Percentiles rank a stretch among this genome's conserved stretches.
phyloP scores from a whole-genome alignment of 2,329 filamentous ascomycete species.

The Claviceps sp. region DNA sequence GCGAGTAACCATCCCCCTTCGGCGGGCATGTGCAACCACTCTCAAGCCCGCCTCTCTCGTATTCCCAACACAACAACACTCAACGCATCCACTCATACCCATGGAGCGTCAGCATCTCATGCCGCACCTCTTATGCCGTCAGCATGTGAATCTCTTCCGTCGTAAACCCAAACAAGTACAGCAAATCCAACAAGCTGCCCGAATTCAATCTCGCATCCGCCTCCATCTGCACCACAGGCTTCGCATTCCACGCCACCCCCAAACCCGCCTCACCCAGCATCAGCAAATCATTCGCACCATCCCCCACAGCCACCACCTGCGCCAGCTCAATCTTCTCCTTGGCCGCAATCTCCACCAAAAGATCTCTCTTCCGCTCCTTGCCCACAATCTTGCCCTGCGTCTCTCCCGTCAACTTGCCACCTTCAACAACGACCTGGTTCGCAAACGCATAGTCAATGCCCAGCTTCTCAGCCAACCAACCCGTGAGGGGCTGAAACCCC shows the following conservation, averaged over 20 bases:
- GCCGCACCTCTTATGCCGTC: conserved; percentile 1
- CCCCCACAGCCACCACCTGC: conserved; percentile 62
- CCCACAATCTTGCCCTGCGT: conserved; percentile 61
- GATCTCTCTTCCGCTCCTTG: conserved; percentile 58
- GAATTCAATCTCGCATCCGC: conserved; percentile 61
- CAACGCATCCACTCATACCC: no score
- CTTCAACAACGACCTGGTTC: conserved; percentile 63
- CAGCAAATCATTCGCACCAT: conserved; percentile 69
- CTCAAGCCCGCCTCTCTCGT: no score
- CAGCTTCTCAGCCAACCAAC: conserved; percentile 69
- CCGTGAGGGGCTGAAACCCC: conserved; percentile 78
- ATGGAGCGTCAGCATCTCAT: no score
- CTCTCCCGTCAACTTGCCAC: conserved; percentile 54
- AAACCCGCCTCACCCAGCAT: conserved; percentile 68
- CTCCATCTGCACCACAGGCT: conserved; percentile 67
- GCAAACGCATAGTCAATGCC: conserved; percentile 81
- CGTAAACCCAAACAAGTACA: conserved; percentile 62
- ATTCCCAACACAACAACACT: no score
- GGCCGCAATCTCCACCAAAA: conserved; percentile 56
- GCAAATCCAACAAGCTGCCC: conserved; percentile 54
- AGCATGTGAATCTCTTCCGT: conserved; percentile 38
- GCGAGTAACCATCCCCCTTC: no score
- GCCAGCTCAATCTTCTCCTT: conserved; percentile 52
- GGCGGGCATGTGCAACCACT: no score
- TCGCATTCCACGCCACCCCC: conserved; percentile 74